phyloP scores from a whole-genome alignment of 257 asterid species.

The Lycium ferocissimum region DNA sequence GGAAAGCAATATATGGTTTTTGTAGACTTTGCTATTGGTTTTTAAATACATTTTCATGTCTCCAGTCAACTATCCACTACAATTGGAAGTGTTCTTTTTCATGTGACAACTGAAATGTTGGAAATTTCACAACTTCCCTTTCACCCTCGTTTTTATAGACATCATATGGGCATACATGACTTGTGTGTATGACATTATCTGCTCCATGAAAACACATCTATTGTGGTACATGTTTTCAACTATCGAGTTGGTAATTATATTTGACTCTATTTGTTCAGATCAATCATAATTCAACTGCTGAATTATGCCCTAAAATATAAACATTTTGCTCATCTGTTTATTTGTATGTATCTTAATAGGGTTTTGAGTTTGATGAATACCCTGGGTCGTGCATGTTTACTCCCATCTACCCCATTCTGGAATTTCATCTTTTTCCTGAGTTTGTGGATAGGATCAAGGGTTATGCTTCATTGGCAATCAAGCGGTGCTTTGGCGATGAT shows the following conservation, averaged over 20 bases:
- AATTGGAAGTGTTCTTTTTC: neutral
- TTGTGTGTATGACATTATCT: neutral
- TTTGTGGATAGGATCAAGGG: neutral
- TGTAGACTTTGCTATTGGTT: neutral
- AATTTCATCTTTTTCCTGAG: neutral
- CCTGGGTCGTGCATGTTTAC: neutral
- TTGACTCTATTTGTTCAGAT: neutral
- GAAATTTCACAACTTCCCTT: neutral
- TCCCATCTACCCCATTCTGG: neutral
- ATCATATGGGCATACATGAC: neutral
- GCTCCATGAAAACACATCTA: neutral
- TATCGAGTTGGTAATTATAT: neutral
- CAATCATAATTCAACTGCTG: neutral
- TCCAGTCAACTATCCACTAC: neutral
- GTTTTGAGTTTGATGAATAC: neutral
- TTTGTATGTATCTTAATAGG: neutral
- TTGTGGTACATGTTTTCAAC: neutral
- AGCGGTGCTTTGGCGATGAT: neutral
- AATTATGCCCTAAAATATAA: neutral
- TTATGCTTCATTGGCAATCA: neutral
- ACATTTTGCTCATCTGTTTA: neutral
- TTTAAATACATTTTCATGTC: neutral
- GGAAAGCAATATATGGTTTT: neutral
- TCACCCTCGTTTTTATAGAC: neutral
- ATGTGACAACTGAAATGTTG: neutral